Evolutionary conservation across 2,329 filamentous ascomycete species (phyloP).

Genomic region (Pseudocercospora musae): DNA sequence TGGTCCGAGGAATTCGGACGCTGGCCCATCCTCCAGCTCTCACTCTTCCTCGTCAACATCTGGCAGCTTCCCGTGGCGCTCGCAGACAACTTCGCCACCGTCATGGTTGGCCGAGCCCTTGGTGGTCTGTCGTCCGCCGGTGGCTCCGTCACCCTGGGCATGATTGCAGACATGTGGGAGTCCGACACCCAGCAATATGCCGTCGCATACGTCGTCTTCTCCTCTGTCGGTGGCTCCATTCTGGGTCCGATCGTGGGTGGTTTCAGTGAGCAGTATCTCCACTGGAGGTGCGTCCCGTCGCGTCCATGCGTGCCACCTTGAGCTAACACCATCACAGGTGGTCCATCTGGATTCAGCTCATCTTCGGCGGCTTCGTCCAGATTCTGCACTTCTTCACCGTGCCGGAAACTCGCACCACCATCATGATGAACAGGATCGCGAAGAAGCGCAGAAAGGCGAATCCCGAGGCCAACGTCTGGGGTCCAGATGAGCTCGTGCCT

Average conservation of each 20-base stretch:
- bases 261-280: slow-evolving; percentile 41
- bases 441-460: slow-evolving; percentile 66
- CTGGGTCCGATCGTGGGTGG: slow-evolving; percentile 39
- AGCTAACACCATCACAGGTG: slow-evolving; percentile 46
- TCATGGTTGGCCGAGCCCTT: slow-evolving; percentile 47
- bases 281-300: slow-evolving; percentile 54
- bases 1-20: slow-evolving; percentile 53
- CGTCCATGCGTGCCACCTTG: neutral
- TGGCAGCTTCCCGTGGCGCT: slow-evolving; percentile 51
- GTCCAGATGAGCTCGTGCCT: slow-evolving; percentile 66
- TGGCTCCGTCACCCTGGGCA: slow-evolving; percentile 63
- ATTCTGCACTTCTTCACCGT: slow-evolving; percentile 58
- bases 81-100: slow-evolving; percentile 44
- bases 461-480: slow-evolving; percentile 59
- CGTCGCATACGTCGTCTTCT: slow-evolving; percentile 57
- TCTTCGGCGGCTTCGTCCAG: slow-evolving; percentile 71
- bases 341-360: slow-evolving; percentile 86
- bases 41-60: slow-evolving; percentile 53
- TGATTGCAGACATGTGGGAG: slow-evolving; percentile 64
- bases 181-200: slow-evolving; percentile 60
- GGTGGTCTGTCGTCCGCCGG: slow-evolving; percentile 62
- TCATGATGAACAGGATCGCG: slow-evolving; percentile 76
- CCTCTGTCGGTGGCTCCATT: slow-evolving; percentile 38
- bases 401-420: slow-evolving; percentile 75
- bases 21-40: slow-evolving; percentile 51